Conservation (phyloP, 805 yeast genomes). For the Lipomyces yamanashiensis region DNA sequence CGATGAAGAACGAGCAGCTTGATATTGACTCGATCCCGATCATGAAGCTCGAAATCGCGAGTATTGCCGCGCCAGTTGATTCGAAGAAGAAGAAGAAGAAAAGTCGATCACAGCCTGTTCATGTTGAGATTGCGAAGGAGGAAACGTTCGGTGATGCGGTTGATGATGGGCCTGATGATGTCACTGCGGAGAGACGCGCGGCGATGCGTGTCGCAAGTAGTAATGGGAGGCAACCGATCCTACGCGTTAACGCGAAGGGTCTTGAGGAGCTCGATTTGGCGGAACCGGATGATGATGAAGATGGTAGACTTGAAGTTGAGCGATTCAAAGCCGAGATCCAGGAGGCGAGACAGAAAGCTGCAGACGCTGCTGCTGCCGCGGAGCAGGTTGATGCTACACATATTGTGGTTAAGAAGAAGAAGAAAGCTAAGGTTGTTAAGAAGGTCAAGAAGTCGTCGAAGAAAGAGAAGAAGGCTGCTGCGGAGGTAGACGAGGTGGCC, state of each 20-base stretch:
- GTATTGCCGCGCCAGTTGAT: conserved; percentile 21
- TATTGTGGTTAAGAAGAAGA: conserved; percentile 33
- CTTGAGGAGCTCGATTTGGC: conserved; percentile 33
- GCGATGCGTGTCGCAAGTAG: neutral
- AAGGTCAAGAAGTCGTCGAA: conserved; percentile 29
- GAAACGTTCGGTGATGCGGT: conserved; percentile 34
- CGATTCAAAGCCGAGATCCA: conserved; percentile 30
- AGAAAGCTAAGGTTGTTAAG: conserved; percentile 31
- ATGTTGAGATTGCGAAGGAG: conserved; percentile 32
- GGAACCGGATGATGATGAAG: conserved; percentile 30
- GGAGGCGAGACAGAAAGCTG: conserved; percentile 29
- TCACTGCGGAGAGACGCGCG: conserved; percentile 3
- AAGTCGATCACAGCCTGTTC: conserved; percentile 19
- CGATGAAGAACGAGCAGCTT: conserved; percentile 34
- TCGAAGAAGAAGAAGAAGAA: conserved; percentile 31
- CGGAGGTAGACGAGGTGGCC: neutral
- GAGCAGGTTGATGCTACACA: conserved; percentile 26
- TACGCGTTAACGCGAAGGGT: conserved; percentile 34
- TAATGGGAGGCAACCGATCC: conserved; percentile 7
- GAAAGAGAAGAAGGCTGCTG: conserved; percentile 2
- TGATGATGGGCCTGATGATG: conserved; percentile 14
- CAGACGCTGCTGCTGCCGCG: conserved; percentile 28
- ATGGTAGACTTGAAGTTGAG: conserved; percentile 31
- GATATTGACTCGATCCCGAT: conserved; percentile 37
- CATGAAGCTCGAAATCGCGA: conserved; percentile 34